A percentile compares a stretch with the other conserved stretches of the same genome.
These are phyloP conservation scores for Ophiosphaerella herpotricha DNA, from an alignment of 2,329 filamentous ascomycete species.

Conservation along the genomic window DNA sequence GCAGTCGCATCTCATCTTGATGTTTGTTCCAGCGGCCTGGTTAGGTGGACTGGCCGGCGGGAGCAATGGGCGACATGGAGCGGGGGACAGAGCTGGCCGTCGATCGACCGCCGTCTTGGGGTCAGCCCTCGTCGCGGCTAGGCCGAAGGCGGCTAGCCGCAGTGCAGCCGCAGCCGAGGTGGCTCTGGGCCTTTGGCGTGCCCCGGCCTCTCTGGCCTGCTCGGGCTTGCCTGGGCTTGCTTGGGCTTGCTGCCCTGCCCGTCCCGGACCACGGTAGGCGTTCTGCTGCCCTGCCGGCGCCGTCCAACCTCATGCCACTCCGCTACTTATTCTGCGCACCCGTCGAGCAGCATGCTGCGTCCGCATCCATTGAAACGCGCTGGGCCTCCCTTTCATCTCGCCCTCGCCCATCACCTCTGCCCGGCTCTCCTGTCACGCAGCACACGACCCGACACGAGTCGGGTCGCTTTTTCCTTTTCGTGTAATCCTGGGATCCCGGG, in stretches of 20 bases:
- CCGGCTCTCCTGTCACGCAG: no score
- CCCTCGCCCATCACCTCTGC: background rate
- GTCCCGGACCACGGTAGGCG: no score
- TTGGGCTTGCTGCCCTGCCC: background rate
- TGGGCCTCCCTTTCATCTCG: slow-evolving; percentile 24
- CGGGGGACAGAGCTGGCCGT: background rate
- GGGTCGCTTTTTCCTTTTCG: slow-evolving; percentile 3
- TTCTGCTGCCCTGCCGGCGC: no score
- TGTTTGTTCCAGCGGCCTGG: background rate
- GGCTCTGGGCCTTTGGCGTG: no score
- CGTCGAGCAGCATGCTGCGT: no score
- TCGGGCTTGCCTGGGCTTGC: no score
- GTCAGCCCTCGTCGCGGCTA: background rate
- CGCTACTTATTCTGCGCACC: no score
- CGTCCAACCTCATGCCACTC: no score
- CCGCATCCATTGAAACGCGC: slow-evolving; percentile 1
- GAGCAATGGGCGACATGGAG: background rate
- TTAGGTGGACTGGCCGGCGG: background rate
- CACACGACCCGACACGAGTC: no score
- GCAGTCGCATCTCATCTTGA: no score
- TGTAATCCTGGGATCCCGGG: slow-evolving; percentile 3
- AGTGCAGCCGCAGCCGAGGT: background rate
- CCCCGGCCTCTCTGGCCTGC: no score
- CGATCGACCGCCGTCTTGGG: background rate
- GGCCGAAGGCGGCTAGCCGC: background rate